phyloP scores from a whole-genome alignment of 2,329 filamentous ascomycete genomes.

The Xenosphaeropsis pyriputrescens region DNA sequence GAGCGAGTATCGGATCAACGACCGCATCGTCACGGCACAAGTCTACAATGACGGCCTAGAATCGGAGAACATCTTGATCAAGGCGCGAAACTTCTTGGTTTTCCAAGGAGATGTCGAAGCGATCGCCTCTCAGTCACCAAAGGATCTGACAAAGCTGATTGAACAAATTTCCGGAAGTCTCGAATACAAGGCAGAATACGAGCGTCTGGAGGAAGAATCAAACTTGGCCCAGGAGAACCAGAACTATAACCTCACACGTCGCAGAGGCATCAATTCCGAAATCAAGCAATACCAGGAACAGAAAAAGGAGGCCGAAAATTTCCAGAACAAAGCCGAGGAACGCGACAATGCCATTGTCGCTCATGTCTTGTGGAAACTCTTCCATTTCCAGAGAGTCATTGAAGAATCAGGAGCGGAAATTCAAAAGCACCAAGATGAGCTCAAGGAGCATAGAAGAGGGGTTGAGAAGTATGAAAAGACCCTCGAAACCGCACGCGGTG shows the following conservation, averaged over 20 bases:
- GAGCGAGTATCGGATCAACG: slow-evolving; percentile 96
- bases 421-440: slow-evolving; percentile 81
- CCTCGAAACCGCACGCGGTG: slow-evolving; percentile 68
- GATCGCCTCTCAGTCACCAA: slow-evolving; percentile 88
- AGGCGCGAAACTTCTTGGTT: slow-evolving; percentile 92
- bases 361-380: slow-evolving; percentile 93
- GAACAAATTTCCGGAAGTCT: slow-evolving; percentile 96
- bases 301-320: slow-evolving; percentile 89
- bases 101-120: slow-evolving; percentile 98
- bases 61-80: slow-evolving; percentile 91
- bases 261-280: slow-evolving; percentile 90
- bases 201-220: slow-evolving; percentile 71
- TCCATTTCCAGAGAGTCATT: slow-evolving; percentile 86
- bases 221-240: slow-evolving; percentile 83
- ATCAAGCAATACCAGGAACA: slow-evolving; percentile 97
- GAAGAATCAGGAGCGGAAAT: slow-evolving; percentile 85
- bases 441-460: slow-evolving; percentile 82
- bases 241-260: slow-evolving; percentile 73
- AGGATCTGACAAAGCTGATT: slow-evolving; percentile 83
- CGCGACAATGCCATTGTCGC: slow-evolving; percentile 83
- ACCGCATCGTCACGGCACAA: slow-evolving; percentile 71
- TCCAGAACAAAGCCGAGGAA: slow-evolving; percentile 79
- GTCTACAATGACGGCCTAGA: slow-evolving; percentile 92
- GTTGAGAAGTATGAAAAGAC: slow-evolving; percentile 71
- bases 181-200: slow-evolving; percentile 90